Evolutionary conservation across 768 basidiomycete genomes (phyloP).

Genomic region (Kwoniella sp.): DNA sequence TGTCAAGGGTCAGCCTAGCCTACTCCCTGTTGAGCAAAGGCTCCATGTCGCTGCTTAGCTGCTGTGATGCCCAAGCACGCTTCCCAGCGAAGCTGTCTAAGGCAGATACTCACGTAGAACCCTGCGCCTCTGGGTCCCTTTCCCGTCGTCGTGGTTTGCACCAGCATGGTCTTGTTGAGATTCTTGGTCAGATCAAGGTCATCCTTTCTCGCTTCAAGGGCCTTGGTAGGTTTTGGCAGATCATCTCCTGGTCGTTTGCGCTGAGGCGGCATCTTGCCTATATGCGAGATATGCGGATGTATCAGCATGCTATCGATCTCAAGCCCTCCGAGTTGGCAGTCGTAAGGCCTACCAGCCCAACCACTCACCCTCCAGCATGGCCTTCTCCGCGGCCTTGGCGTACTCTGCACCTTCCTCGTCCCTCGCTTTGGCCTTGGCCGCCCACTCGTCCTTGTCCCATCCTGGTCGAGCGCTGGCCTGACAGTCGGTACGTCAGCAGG

Average conservation of each 20-base stretch:
- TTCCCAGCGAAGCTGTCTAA: too few relatives aligned
- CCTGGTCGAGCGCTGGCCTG: constrained; percentile 57
- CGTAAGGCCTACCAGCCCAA: constrained; percentile 52
- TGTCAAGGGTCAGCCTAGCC: too few relatives aligned
- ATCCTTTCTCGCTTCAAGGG: constrained; percentile 80
- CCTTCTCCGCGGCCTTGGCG: constrained; percentile 59
- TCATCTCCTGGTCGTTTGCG: constrained; percentile 56
- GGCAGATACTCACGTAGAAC: constrained; percentile 57
- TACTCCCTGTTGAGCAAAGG: too few relatives aligned
- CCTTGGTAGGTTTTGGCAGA: constrained; percentile 85
- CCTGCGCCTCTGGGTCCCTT: constrained; percentile 69
- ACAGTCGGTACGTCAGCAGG: neutral
- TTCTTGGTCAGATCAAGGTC: constrained; percentile 91
- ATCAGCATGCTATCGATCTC: constrained; percentile 6
- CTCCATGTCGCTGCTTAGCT: neutral
- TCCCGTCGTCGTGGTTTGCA: constrained; percentile 58
- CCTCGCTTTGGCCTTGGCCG: constrained; percentile 47
- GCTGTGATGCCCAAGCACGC: neutral
- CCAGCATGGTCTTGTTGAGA: constrained; percentile 88
- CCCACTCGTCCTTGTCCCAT: constrained; percentile 80
- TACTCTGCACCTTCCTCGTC: constrained; percentile 66
- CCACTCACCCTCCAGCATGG: constrained; percentile 51
- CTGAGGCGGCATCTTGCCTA: constrained; percentile 61
- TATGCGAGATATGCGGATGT: neutral
- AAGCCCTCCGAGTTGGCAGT: constrained; percentile 66